Base-by-base conservation (phyloP, 805 yeast species). In the Naumovozyma castellii region DNA sequence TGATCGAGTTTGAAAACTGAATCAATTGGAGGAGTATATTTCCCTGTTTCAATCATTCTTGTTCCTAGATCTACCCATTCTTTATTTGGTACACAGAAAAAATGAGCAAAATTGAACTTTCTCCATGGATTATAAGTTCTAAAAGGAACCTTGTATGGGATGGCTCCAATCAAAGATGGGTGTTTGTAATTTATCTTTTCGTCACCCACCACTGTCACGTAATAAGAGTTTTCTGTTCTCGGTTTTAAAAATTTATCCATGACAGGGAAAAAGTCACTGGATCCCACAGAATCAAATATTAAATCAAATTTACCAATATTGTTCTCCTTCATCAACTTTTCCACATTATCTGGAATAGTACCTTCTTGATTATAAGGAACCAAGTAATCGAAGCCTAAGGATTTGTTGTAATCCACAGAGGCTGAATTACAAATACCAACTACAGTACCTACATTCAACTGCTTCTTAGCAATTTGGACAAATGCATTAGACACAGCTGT, bases 231-330 rank as follows among this genome's bases (percentile, higher is more conserved):
- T 36, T 68, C 67, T 18, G 57, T 45, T 36, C 63, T 64, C 28
- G 73, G 68, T 48, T 73, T 72, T 45, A 82, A 59, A 17, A 67
- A 63, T 32, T 62, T 48, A 4, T 61, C 50, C 39, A 73, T 64
- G 10, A 67, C 56, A 2, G 64, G 55, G 39, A 76, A 66, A 16
- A 78, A 68, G 15, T 70, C 73, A 18, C 55, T 54, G 40, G 72
- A 74, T 31, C 94, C 88, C 38, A 73, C 75, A 40, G 80, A 69
- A 61, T 84, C 94, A 20, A 77, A 53, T 33, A 83, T 73, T 9
- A 72, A 53, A 51, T 81, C 85, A 49, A 77, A 83, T 44, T 70
- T 64, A 36, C 71, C 68, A 37, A 65, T 59, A 16, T 56, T 44
- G 15, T 54, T 40, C 16, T 50, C 41, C 20, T 51, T 48, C 18